phyloP scores from a whole-genome alignment of 495 filamentous ascomycete genomes.

The Daldinia decipiens region DNA sequence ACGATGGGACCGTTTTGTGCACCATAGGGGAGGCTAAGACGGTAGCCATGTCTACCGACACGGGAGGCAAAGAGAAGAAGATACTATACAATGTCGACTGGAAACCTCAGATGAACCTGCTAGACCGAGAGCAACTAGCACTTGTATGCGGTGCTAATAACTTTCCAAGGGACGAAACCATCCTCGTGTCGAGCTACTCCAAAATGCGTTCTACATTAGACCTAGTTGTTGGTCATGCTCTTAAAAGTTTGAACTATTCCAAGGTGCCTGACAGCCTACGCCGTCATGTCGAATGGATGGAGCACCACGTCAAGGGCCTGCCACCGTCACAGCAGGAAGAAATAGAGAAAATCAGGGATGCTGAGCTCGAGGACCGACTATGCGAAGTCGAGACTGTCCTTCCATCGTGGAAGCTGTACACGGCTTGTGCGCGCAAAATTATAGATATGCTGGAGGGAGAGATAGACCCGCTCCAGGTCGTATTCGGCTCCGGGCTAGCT shows the following conservation, averaged over 20 bases:
- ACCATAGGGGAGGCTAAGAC: neutral
- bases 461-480: constrained; percentile 15
- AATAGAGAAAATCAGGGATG: constrained; percentile 10
- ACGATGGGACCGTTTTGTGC: constrained; percentile 33
- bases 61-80: constrained; percentile 14
- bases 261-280: constrained; percentile 6
- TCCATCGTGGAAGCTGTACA: constrained; percentile 17
- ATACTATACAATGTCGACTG: constrained; percentile 40
- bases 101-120: constrained; percentile 43
- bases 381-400: constrained; percentile 9
- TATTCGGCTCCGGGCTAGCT: constrained; percentile 9
- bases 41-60: constrained; percentile 13
- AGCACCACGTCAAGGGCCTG: constrained; percentile 11
- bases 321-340: neutral
- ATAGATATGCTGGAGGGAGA: constrained; percentile 11
- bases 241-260: constrained; percentile 6
- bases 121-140: constrained; percentile 23
- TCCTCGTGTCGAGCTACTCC: constrained; percentile 4
- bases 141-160: constrained; percentile 13
- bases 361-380: constrained; percentile 8
- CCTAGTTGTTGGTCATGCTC: constrained; percentile 2
- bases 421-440: constrained; percentile 13
- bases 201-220: constrained; percentile 20
- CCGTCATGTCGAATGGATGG: constrained; percentile 20
- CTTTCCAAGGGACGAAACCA: constrained; percentile 13